Evolutionary conservation across 306 rosid species (phyloP), one percentile per base, ranked within the genome.

Genomic region (Canavalia gladiata): DNA sequence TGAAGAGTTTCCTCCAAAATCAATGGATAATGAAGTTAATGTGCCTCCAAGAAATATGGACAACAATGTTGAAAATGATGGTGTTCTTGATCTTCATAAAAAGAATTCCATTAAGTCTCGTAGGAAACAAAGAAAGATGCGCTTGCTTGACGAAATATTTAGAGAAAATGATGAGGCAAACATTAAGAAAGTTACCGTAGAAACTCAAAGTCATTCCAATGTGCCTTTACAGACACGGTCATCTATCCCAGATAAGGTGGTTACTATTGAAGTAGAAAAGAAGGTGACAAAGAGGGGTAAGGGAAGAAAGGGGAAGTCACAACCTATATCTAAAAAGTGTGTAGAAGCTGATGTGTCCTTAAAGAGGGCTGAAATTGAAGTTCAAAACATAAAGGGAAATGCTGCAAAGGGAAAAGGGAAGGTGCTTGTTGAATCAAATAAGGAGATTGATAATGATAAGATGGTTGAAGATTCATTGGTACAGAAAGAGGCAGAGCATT

Each of bases 101-200:
- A 85, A 84, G 28, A 86, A 82, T 75, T 41, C 84, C 18, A 41
- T 76, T 82, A 78, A 76, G 34, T 87, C 80, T 62, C 86, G 86
- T 52, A 84, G 81, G 81, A 90, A 79, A 84, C 70, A 60, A 25
- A 87, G 80, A 60, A 89, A 83, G 84, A 81, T 86, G 68, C 97
- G 92, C 66, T 79, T 85, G 55, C 75, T 93, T 78, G 73, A 87
- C 37, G 98, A 90, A 59, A 76, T 91, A 72, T 51, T 88, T 58
- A 66, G 68, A 81, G 85, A 89, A 57, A 77, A 81, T 78, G 86
- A 57, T 34, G 87, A 87, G 54, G 55, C 13, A 30, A 8, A 8
- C 0, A 1, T 13, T 29, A 6, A 8, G 77, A 8, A 84, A 81
- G 72, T 81, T 84, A 60, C 2, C 7, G 71, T 18, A 18, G 25